Conservation (phyloP, 73 alveolate species). For the Uronychia setigera region DNA sequence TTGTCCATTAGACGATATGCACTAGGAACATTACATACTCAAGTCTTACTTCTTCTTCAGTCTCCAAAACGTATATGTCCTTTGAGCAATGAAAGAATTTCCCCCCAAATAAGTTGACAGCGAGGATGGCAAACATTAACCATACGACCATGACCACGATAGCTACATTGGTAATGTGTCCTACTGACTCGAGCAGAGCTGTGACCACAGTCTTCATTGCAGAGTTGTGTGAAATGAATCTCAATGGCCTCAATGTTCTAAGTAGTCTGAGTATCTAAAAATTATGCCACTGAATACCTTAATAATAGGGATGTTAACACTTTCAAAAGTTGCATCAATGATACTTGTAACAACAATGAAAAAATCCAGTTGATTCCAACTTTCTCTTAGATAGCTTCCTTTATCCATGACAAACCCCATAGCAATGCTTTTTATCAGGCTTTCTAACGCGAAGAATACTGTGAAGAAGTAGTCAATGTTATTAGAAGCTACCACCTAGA, state of each 20-base stretch:
- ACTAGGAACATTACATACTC: no score
- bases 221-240: constrained; percentile 88
- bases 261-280: constrained; percentile 91
- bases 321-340: constrained; percentile 75
- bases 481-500: constrained; percentile 14
- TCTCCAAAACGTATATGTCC: no score
- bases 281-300: constrained; percentile 90
- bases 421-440: constrained; percentile 79
- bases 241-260: constrained; percentile 93
- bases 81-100: constrained; percentile 64
- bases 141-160: constrained; percentile 59
- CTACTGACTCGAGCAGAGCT: constrained; percentile 86
- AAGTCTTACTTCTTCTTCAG: no score
- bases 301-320: constrained; percentile 71
- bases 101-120: constrained; percentile 59
- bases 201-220: constrained; percentile 87
- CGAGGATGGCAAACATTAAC: constrained; percentile 77
- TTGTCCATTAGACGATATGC: no score
- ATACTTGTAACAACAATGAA: constrained; percentile 84
- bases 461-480: constrained; percentile 76
- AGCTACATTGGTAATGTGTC: constrained; percentile 84
- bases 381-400: constrained; percentile 87
- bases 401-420: constrained; percentile 87
- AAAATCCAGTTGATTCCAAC: constrained; percentile 93
- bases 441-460: constrained; percentile 79